Base-by-base conservation (phyloP, 129 eudicot species). In the Solidago caesia region DNA sequence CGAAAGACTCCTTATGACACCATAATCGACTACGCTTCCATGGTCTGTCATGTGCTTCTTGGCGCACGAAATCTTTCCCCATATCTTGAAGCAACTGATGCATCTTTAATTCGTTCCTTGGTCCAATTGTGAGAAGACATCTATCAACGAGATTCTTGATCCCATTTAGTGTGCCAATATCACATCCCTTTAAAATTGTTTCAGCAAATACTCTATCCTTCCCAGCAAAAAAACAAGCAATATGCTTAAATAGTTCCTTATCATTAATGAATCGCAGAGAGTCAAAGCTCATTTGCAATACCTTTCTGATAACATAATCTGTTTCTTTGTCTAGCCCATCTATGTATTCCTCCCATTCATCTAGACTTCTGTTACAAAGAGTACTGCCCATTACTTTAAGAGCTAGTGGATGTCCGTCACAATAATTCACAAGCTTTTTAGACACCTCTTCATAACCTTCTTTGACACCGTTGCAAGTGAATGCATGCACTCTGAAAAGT, bases 401-500 rank as follows among this genome's bases (percentile, higher is more conserved):
- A 9, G 84, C 80, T 42, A 44, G 39, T 12, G 84, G 84, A 49
- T 67, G 71, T 42, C 84, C 76, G 51, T 49, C 29, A 16, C 76
- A 80, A 27, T 80, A 39, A 1, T 21, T 4, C 5, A 74, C 55
- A 2, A 69, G 49, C 51, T 64, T 69, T 63, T 12, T 4, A 4
- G 77, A 68, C 12, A 45, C 64, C 6, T 75, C 73, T 70, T 14
- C 33, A 51, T 75, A 79, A 46, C 69, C 75, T n/a, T 13, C 29
- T 0, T 5, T 10, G 0, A 75, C 79, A 60, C 5, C 5, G 6
- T 57, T 33, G 26, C 63, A 5, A 56, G 43, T 67, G 44, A 79
- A 78, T 25, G 86, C 86, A 79, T 75, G 84, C 72, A 53, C 63
- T 67, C 80, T 57, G 6, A 85, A 75, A 45, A 82, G 74, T 21